These are phyloP conservation scores for Saitozyma sp. DNA, from an alignment of 768 basidiomycete species.

Conservation along the genomic window DNA sequence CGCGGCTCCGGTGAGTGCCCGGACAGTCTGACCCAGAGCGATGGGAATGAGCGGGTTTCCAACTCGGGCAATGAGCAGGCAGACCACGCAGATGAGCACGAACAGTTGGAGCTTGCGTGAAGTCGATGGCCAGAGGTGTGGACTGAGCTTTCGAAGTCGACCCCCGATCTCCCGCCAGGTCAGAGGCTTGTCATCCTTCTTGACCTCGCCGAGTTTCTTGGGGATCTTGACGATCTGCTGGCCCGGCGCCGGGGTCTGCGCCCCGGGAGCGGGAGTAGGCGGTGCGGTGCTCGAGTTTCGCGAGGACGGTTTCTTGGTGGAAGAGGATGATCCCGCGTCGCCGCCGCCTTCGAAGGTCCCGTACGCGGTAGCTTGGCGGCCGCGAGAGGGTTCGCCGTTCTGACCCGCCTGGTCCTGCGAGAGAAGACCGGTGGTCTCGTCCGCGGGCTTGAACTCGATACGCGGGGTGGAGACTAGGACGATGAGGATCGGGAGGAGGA, in stretches of 20 bases:
- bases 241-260: constrained; percentile 55
- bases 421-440: constrained; percentile 51
- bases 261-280: constrained; percentile 6
- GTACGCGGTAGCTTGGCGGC: constrained; percentile 56
- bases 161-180: constrained; percentile 69
- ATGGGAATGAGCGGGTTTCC: constrained; percentile 73
- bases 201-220: constrained; percentile 41
- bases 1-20: constrained; percentile 41
- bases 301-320: neutral
- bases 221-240: constrained; percentile 44
- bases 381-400: constrained; percentile 58
- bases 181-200: constrained; percentile 53
- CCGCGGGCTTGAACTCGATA: constrained; percentile 60
- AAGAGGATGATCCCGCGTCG: neutral
- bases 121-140: constrained; percentile 82
- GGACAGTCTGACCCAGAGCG: constrained; percentile 67
- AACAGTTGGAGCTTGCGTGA: constrained; percentile 66
- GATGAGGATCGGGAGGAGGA: constrained; percentile 52
- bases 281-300: neutral
- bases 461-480: constrained; percentile 66
- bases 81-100: constrained; percentile 67
- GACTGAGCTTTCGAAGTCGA: constrained; percentile 67
- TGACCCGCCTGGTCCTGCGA: constrained; percentile 53
- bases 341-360: constrained; percentile 57
- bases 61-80: constrained; percentile 73